A percentile compares a stretch with the other conserved stretches of the same genome.
These are phyloP conservation scores for Sphaerulina vaccinii DNA, from an alignment of 2,329 filamentous ascomycete genomes.

Conservation along the genomic window DNA sequence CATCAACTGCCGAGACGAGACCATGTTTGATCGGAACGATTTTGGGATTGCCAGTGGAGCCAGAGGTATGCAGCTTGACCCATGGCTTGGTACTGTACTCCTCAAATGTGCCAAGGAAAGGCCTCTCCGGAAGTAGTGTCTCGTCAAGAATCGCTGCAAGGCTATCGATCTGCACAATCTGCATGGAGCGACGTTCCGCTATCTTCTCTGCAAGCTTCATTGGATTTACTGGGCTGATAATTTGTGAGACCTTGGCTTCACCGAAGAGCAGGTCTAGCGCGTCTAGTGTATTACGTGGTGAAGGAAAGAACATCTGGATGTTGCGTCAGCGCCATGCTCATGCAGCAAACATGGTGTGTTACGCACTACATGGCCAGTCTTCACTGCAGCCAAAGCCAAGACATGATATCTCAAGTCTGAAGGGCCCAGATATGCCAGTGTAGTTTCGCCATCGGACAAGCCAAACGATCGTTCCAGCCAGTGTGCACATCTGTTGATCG, in stretches of 20 bases:
- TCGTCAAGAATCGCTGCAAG: neutral
- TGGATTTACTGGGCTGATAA: neutral
- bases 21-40: slow-evolving; percentile 19
- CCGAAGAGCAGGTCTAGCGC: slow-evolving; percentile 1
- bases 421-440: slow-evolving; percentile 10
- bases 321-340: too few species aligned
- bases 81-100: slow-evolving; percentile 14
- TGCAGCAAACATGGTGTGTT: too few species aligned
- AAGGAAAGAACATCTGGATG: slow-evolving; percentile 6
- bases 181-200: slow-evolving; percentile 1
- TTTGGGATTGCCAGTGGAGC: slow-evolving; percentile 19
- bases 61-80: slow-evolving; percentile 19
- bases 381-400: slow-evolving; percentile 10
- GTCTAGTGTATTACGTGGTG: slow-evolving; percentile 10
- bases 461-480: slow-evolving; percentile 5
- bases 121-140: neutral
- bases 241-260: neutral
- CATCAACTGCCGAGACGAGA: slow-evolving; percentile 9
- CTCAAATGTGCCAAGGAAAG: slow-evolving; percentile 4
- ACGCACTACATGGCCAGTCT: slow-evolving; percentile 14
- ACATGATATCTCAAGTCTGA: slow-evolving; percentile 12
- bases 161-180: neutral
- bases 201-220: neutral
- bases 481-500: slow-evolving; percentile 9
- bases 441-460: neutral